Evolutionary conservation across 78 protist species (phyloP), one percentile per base, ranked within the genome.

Genomic region (Mantamonas sphyraenae): DNA sequence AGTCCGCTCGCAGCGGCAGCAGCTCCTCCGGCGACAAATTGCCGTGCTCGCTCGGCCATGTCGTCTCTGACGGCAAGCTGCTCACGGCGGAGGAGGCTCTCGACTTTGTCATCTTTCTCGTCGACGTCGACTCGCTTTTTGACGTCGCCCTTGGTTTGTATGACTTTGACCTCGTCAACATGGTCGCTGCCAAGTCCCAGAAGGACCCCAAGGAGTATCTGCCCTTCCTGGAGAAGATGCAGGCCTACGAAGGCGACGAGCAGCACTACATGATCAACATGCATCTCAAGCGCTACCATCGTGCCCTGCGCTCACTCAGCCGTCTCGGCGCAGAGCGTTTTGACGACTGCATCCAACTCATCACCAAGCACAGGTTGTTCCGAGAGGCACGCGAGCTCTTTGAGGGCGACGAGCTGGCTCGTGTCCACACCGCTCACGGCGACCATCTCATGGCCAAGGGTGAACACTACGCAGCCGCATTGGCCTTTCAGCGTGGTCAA

Each of bases 131-230:
- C 35, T 51, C 56, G 56, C 58, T 89, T 38, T 89, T 67, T 37
- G 81, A 82, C 59, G 62, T 59, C 28, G 90, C 94, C 1, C 71
- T 89, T 8, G 94, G 90, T 39, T 78, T 75, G 58, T 89, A 89
- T 65, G 86, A 89, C 57, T 81, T 89, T 37, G 90, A 84, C 38
- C 38, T 89, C 59, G 90, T 70, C 0, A 38, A 75, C 42, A 81
- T 84, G 84, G 88, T 89, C 0, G 90, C 94, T 4, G 80, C 84
- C 56, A 80, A 81, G 47, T 78, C 87, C 14, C 90, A 45, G 34
- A 9, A 84, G 71, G 94, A 89, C 69, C 94, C 94, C 51, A 72
- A 75, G 31, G 90, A 89, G 59, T 89, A 89, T 55, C 51, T 84
- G 9, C 72, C 87, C 3, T 89, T 81, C 77, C 72, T 89, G 22